Percentiles rank a stretch among this genome's conserved stretches.
Evolutionary conservation across 495 filamentous ascomycete genomes (phyloP).

Genomic region (Penicillium maclennaniae): DNA sequence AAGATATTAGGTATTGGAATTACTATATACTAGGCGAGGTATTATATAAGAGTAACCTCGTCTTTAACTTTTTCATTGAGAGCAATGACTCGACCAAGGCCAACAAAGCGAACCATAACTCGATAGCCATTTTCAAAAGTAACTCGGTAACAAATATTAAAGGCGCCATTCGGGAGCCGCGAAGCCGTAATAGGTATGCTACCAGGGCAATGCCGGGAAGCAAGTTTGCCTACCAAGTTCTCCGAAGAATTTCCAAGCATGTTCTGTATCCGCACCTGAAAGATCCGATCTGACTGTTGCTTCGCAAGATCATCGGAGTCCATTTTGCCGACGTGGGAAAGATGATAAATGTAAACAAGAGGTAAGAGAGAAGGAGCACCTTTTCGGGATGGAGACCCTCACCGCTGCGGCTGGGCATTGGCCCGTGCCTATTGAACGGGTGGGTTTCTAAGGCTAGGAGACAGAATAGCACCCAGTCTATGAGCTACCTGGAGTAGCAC

Average conservation of each 20-base stretch:
- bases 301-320: constrained; percentile 25
- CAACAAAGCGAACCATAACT: constrained; percentile 26
- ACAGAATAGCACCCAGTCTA: no score
- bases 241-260: constrained; percentile 20
- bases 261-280: constrained; percentile 21
- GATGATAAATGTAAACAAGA: background rate
- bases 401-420: no score
- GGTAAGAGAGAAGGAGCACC: no score
- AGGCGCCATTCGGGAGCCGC: constrained; percentile 20
- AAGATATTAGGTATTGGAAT: constrained; percentile 38
- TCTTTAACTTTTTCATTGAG: constrained; percentile 34
- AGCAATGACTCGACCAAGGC: constrained; percentile 19
- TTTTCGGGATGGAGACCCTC: no score
- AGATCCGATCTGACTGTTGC: constrained; percentile 19
- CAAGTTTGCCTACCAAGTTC: constrained; percentile 20
- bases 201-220: constrained; percentile 16
- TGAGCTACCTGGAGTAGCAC: no score
- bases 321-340: constrained; percentile 10
- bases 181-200: constrained; percentile 14
- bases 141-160: constrained; percentile 28
- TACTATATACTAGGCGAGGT: constrained; percentile 27
- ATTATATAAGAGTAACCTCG: constrained; percentile 38
- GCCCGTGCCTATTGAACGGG: no score
- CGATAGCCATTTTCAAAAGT: constrained; percentile 22
- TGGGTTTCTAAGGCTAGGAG: no score